Conservation (phyloP, 352 stramenopile species). For the Phytophthora constricta region DNA sequence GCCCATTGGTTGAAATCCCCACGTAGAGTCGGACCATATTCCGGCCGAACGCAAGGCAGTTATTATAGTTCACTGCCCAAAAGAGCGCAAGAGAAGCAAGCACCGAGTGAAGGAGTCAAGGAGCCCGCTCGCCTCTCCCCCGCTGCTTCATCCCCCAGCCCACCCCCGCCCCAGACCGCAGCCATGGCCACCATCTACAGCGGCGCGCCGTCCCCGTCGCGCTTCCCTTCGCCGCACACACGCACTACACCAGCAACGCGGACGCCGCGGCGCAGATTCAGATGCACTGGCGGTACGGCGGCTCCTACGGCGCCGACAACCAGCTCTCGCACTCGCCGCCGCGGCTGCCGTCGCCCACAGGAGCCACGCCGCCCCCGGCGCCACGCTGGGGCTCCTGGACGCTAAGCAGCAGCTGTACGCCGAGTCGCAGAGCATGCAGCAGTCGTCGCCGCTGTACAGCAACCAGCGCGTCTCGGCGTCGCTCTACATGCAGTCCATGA, state of each 20-base stretch:
- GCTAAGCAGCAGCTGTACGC: slow-evolving; percentile 47
- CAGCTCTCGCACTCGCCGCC: slow-evolving; percentile 17
- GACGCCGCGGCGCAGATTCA: slow-evolving; percentile 55
- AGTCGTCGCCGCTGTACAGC: slow-evolving; percentile 39
- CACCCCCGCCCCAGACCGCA: background rate
- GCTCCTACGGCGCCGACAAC: slow-evolving; percentile 54
- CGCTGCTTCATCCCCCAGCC: background rate
- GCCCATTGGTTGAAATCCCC: background rate
- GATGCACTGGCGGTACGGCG: slow-evolving; percentile 65
- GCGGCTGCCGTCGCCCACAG: slow-evolving; percentile 31
- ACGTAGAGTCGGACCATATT: background rate
- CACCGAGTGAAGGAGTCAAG: background rate
- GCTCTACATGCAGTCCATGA: slow-evolving; percentile 70
- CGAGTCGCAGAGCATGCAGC: slow-evolving; percentile 29
- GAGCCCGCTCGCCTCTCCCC: background rate
- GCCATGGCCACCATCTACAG: slow-evolving; percentile 79
- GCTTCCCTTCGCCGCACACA: slow-evolving; percentile 70
- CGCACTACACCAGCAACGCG: slow-evolving; percentile 68
- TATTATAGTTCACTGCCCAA: background rate
- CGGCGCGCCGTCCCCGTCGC: slow-evolving; percentile 54
- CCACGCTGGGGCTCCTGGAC: slow-evolving; percentile 42
- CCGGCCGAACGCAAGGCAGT: background rate
- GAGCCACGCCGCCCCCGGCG: slow-evolving; percentile 46
- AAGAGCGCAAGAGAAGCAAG: no score
- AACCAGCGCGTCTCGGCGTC: slow-evolving; percentile 34